Percentiles rank a stretch among this genome's conserved stretches.
These are phyloP conservation scores for Scenedesmus sp. DNA, from an alignment of 163 green algal genomes.

Conservation along the genomic window DNA sequence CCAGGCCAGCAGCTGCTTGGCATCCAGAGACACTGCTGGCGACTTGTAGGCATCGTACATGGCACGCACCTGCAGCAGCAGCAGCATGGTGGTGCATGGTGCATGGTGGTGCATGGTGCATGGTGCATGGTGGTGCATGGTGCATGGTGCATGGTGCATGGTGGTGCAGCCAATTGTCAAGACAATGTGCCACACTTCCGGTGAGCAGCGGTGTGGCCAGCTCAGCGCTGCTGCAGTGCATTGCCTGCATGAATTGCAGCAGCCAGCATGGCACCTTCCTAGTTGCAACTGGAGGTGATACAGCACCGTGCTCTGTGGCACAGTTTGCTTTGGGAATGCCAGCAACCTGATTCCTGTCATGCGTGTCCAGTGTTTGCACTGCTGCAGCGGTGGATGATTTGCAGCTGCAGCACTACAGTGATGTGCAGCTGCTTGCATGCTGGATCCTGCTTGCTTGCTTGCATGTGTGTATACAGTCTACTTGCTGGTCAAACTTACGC, in stretches of 20 bases:
- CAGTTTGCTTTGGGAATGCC: no score
- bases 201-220: background rate
- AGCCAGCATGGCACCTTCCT: background rate
- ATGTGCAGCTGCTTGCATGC: background rate
- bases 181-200: background rate
- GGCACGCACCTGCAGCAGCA: background rate
- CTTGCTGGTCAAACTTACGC: background rate
- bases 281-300: background rate
- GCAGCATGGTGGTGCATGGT: background rate
- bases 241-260: background rate
- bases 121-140: background rate
- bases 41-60: slow-evolving; percentile 41
- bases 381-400: background rate
- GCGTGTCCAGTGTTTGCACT: background rate
- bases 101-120: background rate
- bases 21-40: slow-evolving; percentile 5
- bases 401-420: background rate
- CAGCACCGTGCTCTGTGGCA: no score
- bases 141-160: background rate
- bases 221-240: background rate
- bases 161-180: background rate
- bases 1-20: slow-evolving; percentile 48
- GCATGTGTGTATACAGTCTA: background rate
- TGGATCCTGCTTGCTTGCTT: background rate
- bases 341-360: no score